Conservation (phyloP, 768 basidiomycete species). For the Lentinula aciculospora region DNA sequence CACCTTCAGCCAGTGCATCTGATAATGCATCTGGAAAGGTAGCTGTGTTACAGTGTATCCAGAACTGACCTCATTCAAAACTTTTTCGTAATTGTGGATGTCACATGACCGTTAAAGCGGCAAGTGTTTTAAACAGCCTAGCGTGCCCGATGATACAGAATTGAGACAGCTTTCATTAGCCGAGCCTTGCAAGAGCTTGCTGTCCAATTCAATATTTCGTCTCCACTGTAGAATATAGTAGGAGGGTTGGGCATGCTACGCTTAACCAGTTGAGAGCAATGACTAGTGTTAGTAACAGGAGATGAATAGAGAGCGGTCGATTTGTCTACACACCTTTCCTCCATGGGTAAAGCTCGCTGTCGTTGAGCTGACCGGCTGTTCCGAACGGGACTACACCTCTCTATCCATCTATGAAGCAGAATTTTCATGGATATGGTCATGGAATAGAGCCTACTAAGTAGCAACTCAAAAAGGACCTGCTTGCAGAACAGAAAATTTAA, state of each 20-base stretch:
- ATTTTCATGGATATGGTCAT: no score
- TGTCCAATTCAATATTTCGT: slow-evolving; percentile 8
- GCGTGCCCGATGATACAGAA: neutral
- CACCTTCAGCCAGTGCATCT: slow-evolving; percentile 9
- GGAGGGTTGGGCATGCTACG: slow-evolving; percentile 9
- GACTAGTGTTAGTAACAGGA: no score
- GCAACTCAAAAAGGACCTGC: no score
- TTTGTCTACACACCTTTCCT: no score
- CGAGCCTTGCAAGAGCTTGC: neutral
- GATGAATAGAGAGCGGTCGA: no score
- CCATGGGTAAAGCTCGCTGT: no score
- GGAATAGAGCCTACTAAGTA: no score
- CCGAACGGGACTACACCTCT: no score
- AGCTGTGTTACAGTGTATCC: slow-evolving; percentile 28
- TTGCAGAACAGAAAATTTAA: no score
- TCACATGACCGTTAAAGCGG: neutral
- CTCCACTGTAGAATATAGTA: slow-evolving; percentile 11
- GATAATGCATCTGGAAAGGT: slow-evolving; percentile 19
- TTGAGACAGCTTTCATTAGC: neutral
- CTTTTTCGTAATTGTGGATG: slow-evolving; percentile 11
- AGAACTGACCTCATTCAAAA: slow-evolving; percentile 20
- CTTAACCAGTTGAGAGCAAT: neutral
- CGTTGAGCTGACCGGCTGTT: no score
- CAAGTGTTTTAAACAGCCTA: neutral
- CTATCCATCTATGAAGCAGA: no score